phyloP scores from a whole-genome alignment of 2,329 filamentous ascomycete genomes.

The Diaporthe sp. region DNA sequence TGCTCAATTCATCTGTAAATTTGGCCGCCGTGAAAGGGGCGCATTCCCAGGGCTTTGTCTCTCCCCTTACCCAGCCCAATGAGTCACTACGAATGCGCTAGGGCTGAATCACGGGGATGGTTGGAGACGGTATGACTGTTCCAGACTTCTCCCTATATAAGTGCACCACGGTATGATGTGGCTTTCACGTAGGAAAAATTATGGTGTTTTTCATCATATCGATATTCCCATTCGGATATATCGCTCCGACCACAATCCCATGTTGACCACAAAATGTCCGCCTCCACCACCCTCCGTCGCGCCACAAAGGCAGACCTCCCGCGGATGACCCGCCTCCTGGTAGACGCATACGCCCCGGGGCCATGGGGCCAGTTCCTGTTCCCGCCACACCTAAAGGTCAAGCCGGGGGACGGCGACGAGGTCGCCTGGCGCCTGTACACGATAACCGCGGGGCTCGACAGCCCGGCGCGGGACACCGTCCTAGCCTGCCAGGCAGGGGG shows the following conservation, averaged over 20 bases:
- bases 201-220: too few species aligned
- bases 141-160: not conserved
- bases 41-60: too few species aligned
- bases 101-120: not conserved
- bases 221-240: too few species aligned
- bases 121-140: not conserved
- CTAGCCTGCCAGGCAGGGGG: not conserved
- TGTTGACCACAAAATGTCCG: not conserved
- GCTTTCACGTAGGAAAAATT: too few species aligned
- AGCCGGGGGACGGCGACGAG: slow-evolving; percentile 12
- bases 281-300: slow-evolving; percentile 14
- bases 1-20: too few species aligned
- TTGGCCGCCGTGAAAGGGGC: too few species aligned
- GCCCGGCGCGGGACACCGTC: not conserved
- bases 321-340: slow-evolving; percentile 3
- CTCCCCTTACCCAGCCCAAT: not conserved
- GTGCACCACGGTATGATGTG: not conserved
- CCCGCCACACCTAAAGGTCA: slow-evolving; percentile 1
- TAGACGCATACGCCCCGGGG: slow-evolving; percentile 10
- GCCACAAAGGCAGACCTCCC: slow-evolving; percentile 17
- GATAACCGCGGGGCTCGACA: not conserved
- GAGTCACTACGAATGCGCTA: not conserved
- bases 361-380: slow-evolving; percentile 29
- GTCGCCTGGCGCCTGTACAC: slow-evolving; percentile 18
- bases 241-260: too few species aligned